Evolutionary conservation across 306 rosid genomes (phyloP), one percentile per base, ranked within the genome.

Genomic region (Cucurbita argyrosperma): DNA sequence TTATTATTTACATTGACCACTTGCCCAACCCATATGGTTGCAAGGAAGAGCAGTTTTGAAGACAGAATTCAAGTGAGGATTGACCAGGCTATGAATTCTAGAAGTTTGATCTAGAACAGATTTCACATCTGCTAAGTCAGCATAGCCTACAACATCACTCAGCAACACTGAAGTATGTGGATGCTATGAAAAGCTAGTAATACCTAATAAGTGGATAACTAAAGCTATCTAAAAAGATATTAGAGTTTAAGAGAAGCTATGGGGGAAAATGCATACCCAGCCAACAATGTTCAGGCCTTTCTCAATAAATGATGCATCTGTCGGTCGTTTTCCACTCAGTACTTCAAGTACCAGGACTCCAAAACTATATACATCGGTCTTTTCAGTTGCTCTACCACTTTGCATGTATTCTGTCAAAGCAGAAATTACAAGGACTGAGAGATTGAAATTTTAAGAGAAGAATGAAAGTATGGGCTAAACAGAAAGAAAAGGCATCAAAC

Each of bases 301-400:
- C 82, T 94, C 96, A 70, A 94, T 94, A 82, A 86, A 90, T 4
- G 97, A 87, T 71, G 98, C 95, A 79, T 94, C 98, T 0, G 98
- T 90, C 18, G 98, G 98, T 70, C 97, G 90, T 84, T 90, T 94
- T 79, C 98, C 95, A 77, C 95, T 94, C 74, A 90, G 84, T 43
- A 94, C 95, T 87, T 90, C 98, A 57, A 94, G 98, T 76, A 88
- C 86, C 81, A 90, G 76, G 74, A 94, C 97, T 64, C 98, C 98
- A 59, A 94, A 94, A 85, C 98, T 94, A 81, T 94, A 94, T 18
- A 94, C 88, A 77, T 94, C 98, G 10, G 90, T 85, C 88, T 89
- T 94, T 84, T 94, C 98, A 75, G 97, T 94, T 76, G 98, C 98
- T 82, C 98, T 94, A 42, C 98, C 98, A 81, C 98, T 94, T 79